A percentile compares a stretch with the other conserved stretches of the same genome.
Conservation (phyloP, 495 filamentous ascomycete genomes). For the Beverwykella pulmonaria region DNA sequence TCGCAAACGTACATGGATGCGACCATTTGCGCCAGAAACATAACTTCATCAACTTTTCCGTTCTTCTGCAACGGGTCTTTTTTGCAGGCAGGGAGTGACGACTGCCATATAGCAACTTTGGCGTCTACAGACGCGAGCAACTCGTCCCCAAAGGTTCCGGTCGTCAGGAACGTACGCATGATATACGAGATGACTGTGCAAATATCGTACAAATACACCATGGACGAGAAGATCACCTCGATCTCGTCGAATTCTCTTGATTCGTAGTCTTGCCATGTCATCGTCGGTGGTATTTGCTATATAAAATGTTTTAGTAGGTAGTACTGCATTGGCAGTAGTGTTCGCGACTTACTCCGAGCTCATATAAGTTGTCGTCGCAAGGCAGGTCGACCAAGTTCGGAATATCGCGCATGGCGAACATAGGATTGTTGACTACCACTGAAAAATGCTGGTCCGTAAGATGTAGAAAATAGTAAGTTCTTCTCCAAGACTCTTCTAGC, state of each 20-base stretch:
- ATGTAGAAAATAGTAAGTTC: slow-evolving; percentile 27
- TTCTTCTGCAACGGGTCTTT: slow-evolving; percentile 26
- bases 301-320: background rate
- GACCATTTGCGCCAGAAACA: slow-evolving; percentile 32
- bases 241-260: slow-evolving; percentile 27
- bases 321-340: background rate
- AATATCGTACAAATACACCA: slow-evolving; percentile 28
- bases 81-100: slow-evolving; percentile 31
- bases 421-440: slow-evolving; percentile 13
- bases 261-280: slow-evolving; percentile 26
- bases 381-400: slow-evolving; percentile 25
- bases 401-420: slow-evolving; percentile 19
- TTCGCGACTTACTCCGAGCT: slow-evolving; percentile 23
- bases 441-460: slow-evolving; percentile 30
- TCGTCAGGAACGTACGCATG: slow-evolving; percentile 10
- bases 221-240: slow-evolving; percentile 33
- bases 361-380: slow-evolving; percentile 30
- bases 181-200: slow-evolving; percentile 9
- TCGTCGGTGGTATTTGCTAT: slow-evolving; percentile 28
- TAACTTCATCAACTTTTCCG: slow-evolving; percentile 32
- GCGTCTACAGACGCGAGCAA: slow-evolving; percentile 18
- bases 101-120: slow-evolving; percentile 28
- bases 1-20: slow-evolving; percentile 17
- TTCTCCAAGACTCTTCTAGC: slow-evolving; percentile 33
- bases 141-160: slow-evolving; percentile 10